Evolutionary conservation across 495 filamentous ascomycete species (phyloP).

Genomic region (Margaritispora aquatica): DNA sequence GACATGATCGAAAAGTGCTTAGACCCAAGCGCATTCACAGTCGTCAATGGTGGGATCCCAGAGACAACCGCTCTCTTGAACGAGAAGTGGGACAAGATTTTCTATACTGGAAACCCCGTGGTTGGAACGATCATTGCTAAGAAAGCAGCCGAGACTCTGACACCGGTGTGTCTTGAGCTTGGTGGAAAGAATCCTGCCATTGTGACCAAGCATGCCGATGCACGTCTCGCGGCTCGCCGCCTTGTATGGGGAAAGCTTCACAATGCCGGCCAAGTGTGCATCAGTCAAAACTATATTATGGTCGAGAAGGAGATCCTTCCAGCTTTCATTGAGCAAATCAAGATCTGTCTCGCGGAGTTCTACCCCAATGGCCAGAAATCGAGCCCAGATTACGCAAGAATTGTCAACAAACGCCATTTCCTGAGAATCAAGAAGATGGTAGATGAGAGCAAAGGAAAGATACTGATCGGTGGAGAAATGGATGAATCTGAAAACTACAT

Average conservation of each 20-base stretch:
- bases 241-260: constrained; percentile 81
- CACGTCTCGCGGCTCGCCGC: constrained; percentile 73
- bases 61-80: constrained; percentile 79
- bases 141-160: constrained; percentile 87
- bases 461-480: constrained; percentile 76
- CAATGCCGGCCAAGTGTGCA: constrained; percentile 85
- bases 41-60: constrained; percentile 73
- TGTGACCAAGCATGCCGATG: constrained; percentile 73
- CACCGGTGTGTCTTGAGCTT: constrained; percentile 82
- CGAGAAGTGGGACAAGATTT: constrained; percentile 95
- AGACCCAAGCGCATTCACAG: constrained; percentile 68
- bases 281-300: constrained; percentile 83
- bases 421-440: constrained; percentile 83
- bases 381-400: constrained; percentile 68
- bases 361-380: constrained; percentile 74
- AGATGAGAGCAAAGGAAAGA: constrained; percentile 73
- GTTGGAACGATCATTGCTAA: constrained; percentile 87
- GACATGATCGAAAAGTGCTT: constrained; percentile 66
- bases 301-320: constrained; percentile 68
- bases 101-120: constrained; percentile 75
- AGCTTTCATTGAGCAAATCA: constrained; percentile 68
- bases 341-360: constrained; percentile 66
- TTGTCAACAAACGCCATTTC: constrained; percentile 74
- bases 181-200: constrained; percentile 91
- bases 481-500: constrained; percentile 75